Percentiles rank a stretch among this genome's conserved stretches.
Evolutionary conservation across 2,329 filamentous ascomycete species (phyloP).

Genomic region (Sphaerulina vaccinii): DNA sequence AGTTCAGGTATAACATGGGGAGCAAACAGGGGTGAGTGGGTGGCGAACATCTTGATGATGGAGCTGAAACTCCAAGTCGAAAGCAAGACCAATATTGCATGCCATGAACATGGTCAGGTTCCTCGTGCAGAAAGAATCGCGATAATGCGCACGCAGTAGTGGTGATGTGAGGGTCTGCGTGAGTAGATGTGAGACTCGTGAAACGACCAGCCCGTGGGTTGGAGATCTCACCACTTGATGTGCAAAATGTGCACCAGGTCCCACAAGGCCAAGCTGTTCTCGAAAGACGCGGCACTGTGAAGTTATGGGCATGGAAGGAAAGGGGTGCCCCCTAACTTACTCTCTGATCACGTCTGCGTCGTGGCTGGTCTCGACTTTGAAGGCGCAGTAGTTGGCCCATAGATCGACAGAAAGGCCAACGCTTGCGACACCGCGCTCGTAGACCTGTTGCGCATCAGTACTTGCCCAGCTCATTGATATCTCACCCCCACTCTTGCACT

Average conservation of each 20-base stretch:
- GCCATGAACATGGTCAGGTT: slow-evolving; percentile 15
- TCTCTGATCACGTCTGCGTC: slow-evolving; percentile 95
- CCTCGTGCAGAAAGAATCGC: slow-evolving; percentile 18
- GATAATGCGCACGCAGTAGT: slow-evolving; percentile 17
- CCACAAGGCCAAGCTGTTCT: slow-evolving; percentile 19
- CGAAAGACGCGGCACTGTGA: slow-evolving; percentile 16
- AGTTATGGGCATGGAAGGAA: slow-evolving; percentile 47
- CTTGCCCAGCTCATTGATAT: slow-evolving; percentile 30
- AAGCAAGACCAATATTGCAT: slow-evolving; percentile 14
- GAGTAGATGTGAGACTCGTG: slow-evolving; percentile 34
- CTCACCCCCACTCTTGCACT: slow-evolving; percentile 29
- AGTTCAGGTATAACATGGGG: slow-evolving; percentile 25
- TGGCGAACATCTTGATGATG: slow-evolving; percentile 34
- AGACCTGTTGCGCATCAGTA: slow-evolving; percentile 61
- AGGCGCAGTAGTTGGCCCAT: slow-evolving; percentile 95
- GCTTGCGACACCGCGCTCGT: slow-evolving; percentile 90
- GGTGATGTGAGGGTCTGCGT: slow-evolving; percentile 27
- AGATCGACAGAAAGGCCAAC: slow-evolving; percentile 92
- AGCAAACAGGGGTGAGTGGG: slow-evolving; percentile 34
- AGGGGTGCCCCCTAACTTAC: slow-evolving; percentile 78
- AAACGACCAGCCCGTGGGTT: slow-evolving; percentile 26
- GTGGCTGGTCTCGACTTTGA: slow-evolving; percentile 97
- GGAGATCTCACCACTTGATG: slow-evolving; percentile 34
- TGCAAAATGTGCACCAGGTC: slow-evolving; percentile 17
- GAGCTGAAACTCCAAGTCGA: slow-evolving; percentile 17